A percentile compares a stretch with the other conserved stretches of the same genome.
phyloP scores from a whole-genome alignment of 2,329 filamentous ascomycete species.

The Colletotrichum trifolii region DNA sequence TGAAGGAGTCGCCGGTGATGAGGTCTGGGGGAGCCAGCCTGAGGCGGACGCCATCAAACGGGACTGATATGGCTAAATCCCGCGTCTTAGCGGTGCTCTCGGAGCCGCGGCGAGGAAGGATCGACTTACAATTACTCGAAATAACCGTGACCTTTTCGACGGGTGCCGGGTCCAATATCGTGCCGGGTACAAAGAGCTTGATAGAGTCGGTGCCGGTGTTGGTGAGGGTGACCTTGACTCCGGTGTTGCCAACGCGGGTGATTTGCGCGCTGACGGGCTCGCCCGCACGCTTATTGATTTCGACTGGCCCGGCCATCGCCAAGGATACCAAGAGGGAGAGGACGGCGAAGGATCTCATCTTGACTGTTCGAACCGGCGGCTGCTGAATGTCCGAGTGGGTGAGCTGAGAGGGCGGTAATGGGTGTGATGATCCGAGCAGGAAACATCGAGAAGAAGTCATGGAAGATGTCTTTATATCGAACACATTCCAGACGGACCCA shows the following conservation, averaged over 20 bases:
- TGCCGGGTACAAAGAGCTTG: conserved; percentile 61
- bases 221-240: conserved; percentile 58
- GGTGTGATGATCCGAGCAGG: conserved; percentile 6
- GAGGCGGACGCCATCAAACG: conserved; percentile 62
- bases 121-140: conserved; percentile 49
- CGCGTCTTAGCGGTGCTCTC: not conserved
- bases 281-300: conserved; percentile 45
- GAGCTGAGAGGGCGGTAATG: conserved; percentile 7
- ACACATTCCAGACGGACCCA: not conserved
- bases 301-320: conserved; percentile 46
- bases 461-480: conserved; percentile 19
- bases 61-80: conserved; percentile 9
- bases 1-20: conserved; percentile 54
- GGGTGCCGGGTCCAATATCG: conserved; percentile 57
- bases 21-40: conserved; percentile 55
- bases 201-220: conserved; percentile 57
- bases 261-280: conserved; percentile 41
- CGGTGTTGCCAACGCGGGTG: conserved; percentile 55
- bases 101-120: not conserved
- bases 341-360: conserved; percentile 49
- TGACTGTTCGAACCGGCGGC: conserved; percentile 10
- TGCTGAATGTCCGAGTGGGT: conserved; percentile 3
- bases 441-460: not conserved
- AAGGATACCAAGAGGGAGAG: conserved; percentile 48
- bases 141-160: conserved; percentile 62